Evolutionary conservation across 2,329 filamentous ascomycete genomes (phyloP).

Genomic region (Lecanicillium sp.): DNA sequence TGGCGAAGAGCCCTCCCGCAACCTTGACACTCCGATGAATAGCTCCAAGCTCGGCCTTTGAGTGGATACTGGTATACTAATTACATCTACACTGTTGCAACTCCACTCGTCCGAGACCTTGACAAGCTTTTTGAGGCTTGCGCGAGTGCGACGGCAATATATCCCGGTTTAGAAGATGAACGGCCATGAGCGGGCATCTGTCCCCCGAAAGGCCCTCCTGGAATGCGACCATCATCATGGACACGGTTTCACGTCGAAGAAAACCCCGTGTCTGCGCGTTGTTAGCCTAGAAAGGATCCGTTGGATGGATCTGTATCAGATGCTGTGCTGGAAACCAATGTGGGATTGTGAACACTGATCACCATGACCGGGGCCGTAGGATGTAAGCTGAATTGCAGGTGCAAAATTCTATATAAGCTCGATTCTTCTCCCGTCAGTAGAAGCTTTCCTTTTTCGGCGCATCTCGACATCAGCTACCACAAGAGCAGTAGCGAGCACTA

Average conservation of each 20-base stretch:
- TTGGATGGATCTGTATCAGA: neutral
- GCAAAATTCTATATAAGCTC: constrained; percentile 5
- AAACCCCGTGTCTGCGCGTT: neutral
- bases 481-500: neutral
- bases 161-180: neutral
- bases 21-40: neutral
- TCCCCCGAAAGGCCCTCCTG: neutral
- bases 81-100: no score
- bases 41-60: neutral
- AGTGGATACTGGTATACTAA: no score
- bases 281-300: constrained; percentile 3
- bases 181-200: neutral
- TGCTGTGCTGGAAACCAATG: neutral
- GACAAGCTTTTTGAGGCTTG: neutral
- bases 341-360: no score
- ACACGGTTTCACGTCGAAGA: neutral
- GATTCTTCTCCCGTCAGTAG: neutral
- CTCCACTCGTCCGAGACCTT: neutral
- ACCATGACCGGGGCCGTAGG: neutral
- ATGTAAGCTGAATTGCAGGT: neutral
- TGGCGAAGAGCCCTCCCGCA: no score
- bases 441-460: neutral
- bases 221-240: constrained; percentile 11
- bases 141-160: neutral
- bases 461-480: neutral